These are phyloP conservation scores for Apiospora pterosperma DNA, from an alignment of 2,329 filamentous ascomycete species.

Conservation along the genomic window DNA sequence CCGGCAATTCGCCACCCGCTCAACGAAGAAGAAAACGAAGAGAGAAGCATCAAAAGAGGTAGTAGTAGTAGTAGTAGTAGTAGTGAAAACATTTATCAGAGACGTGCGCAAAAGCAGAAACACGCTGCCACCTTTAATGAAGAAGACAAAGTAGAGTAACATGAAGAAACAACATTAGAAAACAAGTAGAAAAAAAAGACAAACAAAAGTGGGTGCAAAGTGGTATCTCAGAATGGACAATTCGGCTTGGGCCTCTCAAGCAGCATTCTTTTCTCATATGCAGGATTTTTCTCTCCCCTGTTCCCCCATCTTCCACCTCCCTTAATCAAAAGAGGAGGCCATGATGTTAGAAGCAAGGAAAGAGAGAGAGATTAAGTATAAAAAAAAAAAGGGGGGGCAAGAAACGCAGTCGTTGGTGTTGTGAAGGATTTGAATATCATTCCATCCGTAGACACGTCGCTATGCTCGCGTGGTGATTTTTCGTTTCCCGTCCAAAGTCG, in stretches of 20 bases:
- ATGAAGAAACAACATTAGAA: not conserved
- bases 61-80: not conserved
- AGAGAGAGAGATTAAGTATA: not conserved
- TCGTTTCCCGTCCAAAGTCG: constrained; percentile 4
- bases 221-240: constrained; percentile 5
- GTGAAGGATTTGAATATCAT: not conserved
- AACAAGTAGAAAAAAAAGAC: not conserved
- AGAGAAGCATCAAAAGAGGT: not conserved
- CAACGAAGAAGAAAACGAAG: not conserved
- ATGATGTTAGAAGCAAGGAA: not conserved
- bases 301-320: not conserved
- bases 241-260: constrained; percentile 2
- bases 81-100: not conserved
- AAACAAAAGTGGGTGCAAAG: constrained; percentile 2
- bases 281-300: not conserved
- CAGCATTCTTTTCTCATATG: constrained; percentile 1
- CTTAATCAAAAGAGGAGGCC: not conserved
- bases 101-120: not conserved
- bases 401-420: not conserved
- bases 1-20: not conserved
- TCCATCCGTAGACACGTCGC: constrained; percentile 2
- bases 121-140: not conserved
- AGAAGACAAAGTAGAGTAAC: not conserved
- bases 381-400: not conserved
- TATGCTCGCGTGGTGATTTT: not conserved